phyloP scores from a whole-genome alignment of 1,139 yeast species.

The Nadsonia starkeyi-henricii region DNA sequence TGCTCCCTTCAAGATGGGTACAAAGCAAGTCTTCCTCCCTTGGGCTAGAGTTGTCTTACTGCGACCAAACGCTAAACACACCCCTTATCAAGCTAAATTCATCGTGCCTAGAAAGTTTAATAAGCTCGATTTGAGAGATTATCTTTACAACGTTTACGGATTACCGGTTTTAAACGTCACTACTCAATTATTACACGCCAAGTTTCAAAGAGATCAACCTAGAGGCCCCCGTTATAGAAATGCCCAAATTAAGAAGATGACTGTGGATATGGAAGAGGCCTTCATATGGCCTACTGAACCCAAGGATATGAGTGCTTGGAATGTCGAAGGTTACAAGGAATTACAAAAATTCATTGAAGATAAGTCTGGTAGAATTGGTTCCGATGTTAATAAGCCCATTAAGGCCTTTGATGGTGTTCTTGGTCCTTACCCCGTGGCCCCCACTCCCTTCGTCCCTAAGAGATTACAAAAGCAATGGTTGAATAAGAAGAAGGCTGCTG shows the following conservation, averaged over 20 bases:
- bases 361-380: slow-evolving; percentile 40
- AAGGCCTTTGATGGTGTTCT: slow-evolving; percentile 67
- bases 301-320: slow-evolving; percentile 15
- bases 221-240: slow-evolving; percentile 61
- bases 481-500: not conserved
- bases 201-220: slow-evolving; percentile 44
- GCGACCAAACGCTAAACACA: slow-evolving; percentile 84
- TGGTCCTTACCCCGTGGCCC: slow-evolving; percentile 50
- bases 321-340: slow-evolving; percentile 18
- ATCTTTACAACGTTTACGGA: slow-evolving; percentile 76
- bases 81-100: slow-evolving; percentile 92
- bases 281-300: slow-evolving; percentile 75
- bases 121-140: slow-evolving; percentile 82
- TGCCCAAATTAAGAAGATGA: slow-evolving; percentile 85
- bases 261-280: slow-evolving; percentile 85
- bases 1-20: slow-evolving; percentile 76
- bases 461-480: slow-evolving; percentile 8
- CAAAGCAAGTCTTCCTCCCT: slow-evolving; percentile 61
- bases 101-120: slow-evolving; percentile 84
- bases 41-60: slow-evolving; percentile 65
- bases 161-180: slow-evolving; percentile 78
- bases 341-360: slow-evolving; percentile 20
- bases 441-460: slow-evolving; percentile 58
- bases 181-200: slow-evolving; percentile 69
- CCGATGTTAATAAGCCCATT: slow-evolving; percentile 55